phyloP scores from a whole-genome alignment of 1,284 basidiomycete genomes.

The Heimioporus retisporus region DNA sequence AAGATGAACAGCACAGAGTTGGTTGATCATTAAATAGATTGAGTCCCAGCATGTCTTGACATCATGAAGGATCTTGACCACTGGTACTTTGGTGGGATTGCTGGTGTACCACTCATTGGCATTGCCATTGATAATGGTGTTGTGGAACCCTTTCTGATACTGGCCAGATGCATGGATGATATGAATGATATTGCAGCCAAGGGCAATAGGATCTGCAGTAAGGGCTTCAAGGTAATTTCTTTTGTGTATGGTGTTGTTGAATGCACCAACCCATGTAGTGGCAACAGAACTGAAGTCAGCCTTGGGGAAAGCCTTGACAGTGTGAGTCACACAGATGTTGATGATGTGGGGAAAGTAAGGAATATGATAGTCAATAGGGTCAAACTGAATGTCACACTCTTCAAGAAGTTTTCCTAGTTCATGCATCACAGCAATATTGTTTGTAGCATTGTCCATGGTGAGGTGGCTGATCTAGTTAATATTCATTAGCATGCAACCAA shows the following conservation, averaged over 20 bases:
- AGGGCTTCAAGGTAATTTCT: too few species aligned
- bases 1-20: not conserved
- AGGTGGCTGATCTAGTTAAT: slow-evolving; percentile 2
- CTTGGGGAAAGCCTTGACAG: too few species aligned
- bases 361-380: too few species aligned
- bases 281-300: too few species aligned
- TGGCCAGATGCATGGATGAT: not conserved
- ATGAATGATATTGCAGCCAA: not conserved
- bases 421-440: not conserved
- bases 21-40: slow-evolving; percentile 3
- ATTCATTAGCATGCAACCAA: not conserved
- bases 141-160: not conserved
- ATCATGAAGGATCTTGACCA: not conserved
- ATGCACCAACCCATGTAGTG: too few species aligned
- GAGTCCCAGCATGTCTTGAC: not conserved
- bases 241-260: too few species aligned
- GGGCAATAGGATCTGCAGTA: not conserved
- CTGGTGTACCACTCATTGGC: not conserved
- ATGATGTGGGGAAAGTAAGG: too few species aligned
- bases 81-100: too few species aligned
- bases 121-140: slow-evolving; percentile 5
- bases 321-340: too few species aligned
- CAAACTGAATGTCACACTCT: too few species aligned
- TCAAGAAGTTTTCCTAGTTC: too few species aligned
- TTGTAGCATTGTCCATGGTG: slow-evolving; percentile 12